A percentile compares a stretch with the other conserved stretches of the same genome.
Evolutionary conservation across 768 basidiomycete genomes (phyloP).

Genomic region (Gautieria morchelliformis): DNA sequence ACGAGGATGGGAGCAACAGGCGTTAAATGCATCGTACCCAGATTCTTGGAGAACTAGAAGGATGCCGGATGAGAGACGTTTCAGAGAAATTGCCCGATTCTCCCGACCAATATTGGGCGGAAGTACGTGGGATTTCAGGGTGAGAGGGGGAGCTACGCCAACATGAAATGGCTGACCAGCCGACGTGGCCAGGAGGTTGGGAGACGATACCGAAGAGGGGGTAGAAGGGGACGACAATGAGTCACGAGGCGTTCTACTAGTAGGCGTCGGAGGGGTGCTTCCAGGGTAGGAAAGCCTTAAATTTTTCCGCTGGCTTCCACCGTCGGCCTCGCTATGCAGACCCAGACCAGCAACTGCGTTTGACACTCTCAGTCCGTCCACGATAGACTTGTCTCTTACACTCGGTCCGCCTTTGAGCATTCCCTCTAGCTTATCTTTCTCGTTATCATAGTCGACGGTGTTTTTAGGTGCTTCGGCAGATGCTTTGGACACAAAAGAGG

Average conservation of each 20-base stretch:
- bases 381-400: constrained; percentile 25
- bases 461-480: constrained; percentile 70
- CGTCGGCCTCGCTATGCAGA: neutral
- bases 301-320: neutral
- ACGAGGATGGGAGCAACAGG: neutral
- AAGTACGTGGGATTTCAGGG: constrained; percentile 2
- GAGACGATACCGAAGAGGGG: neutral
- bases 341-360: neutral
- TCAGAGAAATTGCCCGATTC: neutral
- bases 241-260: neutral
- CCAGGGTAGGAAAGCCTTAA: neutral
- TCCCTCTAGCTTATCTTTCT: constrained; percentile 65
- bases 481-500: constrained; percentile 63
- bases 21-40: neutral
- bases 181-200: neutral
- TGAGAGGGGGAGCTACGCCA: neutral
- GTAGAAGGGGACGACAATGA: neutral
- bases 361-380: constrained; percentile 23
- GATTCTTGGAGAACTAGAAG: neutral
- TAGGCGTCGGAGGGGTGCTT: neutral
- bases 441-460: constrained; percentile 75
- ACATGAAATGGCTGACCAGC: neutral
- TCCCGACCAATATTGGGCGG: neutral
- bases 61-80: neutral
- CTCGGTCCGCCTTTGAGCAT: constrained; percentile 47